Base-by-base conservation (phyloP, 768 basidiomycete species). In the Mycena venus region DNA sequence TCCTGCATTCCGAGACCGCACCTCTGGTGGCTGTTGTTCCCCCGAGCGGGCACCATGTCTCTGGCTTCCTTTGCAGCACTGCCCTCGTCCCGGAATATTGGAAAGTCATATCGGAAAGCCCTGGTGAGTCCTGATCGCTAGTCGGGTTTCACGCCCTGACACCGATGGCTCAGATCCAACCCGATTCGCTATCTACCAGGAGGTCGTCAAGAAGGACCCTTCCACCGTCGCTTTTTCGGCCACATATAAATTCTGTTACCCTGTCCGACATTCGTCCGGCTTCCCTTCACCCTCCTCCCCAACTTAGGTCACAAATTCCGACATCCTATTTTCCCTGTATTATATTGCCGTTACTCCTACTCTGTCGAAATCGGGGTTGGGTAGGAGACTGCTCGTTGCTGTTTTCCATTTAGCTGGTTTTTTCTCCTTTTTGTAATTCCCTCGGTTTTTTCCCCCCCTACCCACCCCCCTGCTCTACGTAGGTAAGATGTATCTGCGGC, bases 121-220 rank as follows among this genome's bases (percentile, higher is more conserved):
- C 86, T 75, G 91, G 94, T 93, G 76, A 23, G 66, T 58, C 11
- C 65, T 31, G 59, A 11, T 12, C 19, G n/a, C 2, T 51, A 25
- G 9, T 27, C 11, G 27, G n/a, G n/a, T n/a, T n/a, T n/a, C n/a
- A n/a, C n/a, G n/a, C n/a, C n/a, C n/a, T n/a, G n/a, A n/a, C n/a
- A n/a, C n/a, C n/a, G n/a, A n/a, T n/a, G n/a, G n/a, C n/a, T 27
- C 58, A 94, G 94, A 95, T 81, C 91, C 92, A 23, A 90, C 92
- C 4, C 82, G 88, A 68, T 94, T 89, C 81, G 90, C 88, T 2
- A 93, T 95, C 78, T 83, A 90, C 51, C 94, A 95, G 79, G 90
- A 92, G 61, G 90, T 95, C 56, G 77, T 85, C 31, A 83, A 85
- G 68, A 83, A 85, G 53, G 80, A 83, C 34, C 75, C 76, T 34